phyloP scores from a whole-genome alignment of 345 rosid species.

The Eutrema yunnanense region DNA sequence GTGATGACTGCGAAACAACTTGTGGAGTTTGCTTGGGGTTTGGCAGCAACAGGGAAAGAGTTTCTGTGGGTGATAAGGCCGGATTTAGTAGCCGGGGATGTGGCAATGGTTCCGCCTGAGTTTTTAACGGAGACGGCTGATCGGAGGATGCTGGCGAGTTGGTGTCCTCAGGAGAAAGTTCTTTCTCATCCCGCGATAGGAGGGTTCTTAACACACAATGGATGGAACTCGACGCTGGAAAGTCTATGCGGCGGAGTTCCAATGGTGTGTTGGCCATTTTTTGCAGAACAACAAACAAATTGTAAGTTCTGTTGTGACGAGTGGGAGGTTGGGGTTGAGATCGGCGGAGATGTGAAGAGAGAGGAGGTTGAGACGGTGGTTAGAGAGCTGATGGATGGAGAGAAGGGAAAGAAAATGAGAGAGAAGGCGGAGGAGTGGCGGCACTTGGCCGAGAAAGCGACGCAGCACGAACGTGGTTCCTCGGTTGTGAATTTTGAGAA shows the following conservation, averaged over 20 bases:
- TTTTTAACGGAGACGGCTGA: conserved; percentile 34
- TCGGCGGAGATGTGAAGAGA: conserved; percentile 44
- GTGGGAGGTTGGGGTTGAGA: conserved; percentile 61
- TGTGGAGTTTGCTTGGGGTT: conserved; percentile 46
- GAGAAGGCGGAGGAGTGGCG: conserved; percentile 38
- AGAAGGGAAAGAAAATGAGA: conserved; percentile 45
- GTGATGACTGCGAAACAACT: conserved; percentile 25
- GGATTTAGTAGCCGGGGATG: conserved; percentile 40
- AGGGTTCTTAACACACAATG: conserved; percentile 53
- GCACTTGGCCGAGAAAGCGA: conserved; percentile 26
- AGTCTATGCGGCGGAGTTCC: conserved; percentile 44
- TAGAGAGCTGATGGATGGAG: conserved; percentile 49
- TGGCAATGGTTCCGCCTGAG: conserved; percentile 33
- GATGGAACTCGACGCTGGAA: conserved; percentile 65
- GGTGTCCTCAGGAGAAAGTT: conserved; percentile 61
- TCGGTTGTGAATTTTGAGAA: conserved; percentile 29
- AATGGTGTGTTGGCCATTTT: conserved; percentile 58
- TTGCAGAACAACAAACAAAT: conserved; percentile 56
- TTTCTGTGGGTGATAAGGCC: conserved; percentile 61
- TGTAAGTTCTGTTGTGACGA: conserved; percentile 40
- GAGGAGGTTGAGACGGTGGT: conserved; percentile 42
- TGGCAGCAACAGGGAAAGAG: conserved; percentile 43
- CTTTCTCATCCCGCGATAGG: conserved; percentile 43
- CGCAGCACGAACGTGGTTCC: conserved; percentile 21
- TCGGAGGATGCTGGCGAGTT: conserved; percentile 36